Evolutionary conservation across 148 eudicot species (phyloP), one percentile per base, ranked within the genome.

Genomic region (Rhododendron mucronatum): DNA sequence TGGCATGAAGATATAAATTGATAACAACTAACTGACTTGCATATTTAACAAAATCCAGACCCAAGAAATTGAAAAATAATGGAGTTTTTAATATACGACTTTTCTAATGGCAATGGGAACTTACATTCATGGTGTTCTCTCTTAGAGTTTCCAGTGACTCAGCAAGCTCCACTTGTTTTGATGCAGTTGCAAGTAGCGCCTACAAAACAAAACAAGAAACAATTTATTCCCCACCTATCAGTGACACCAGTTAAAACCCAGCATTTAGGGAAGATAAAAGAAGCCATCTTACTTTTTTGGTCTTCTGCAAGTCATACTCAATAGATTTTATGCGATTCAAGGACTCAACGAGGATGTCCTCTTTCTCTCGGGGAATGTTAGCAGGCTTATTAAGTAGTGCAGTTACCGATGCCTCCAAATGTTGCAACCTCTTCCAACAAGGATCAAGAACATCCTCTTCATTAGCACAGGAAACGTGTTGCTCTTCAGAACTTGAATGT

Each of bases 291-390:
- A 95, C 99, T 87, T 90, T 94, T 83, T 89, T 97, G 61, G 99
- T 97, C 91, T 95, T 97, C 90, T 94, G 96, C 91, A 97, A 88
- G 93, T 97, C 99, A 84, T 91, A 86, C 89, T 97, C 99, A 73
- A 97, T 95, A 77, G 93, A 93, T 87, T 86, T 97, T 84, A 97
- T 96, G 47, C 99, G 95, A 85, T 85, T 90, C 89, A 97, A 53
- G 16, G 99, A 97, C 84, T 95, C 98, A 33, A 83, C 81, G 55
- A 97, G 93, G 57, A 95, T 93, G 41, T 90, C 95, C 53, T 97
- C 99, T 86, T 97, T 97, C 78, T 97, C 99, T 78, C 88, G 89
- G 87, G 99, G 99, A 73, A 97, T 93, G 67, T 88, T 93, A 44
- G 94, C 82, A 79, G 98, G 98, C 87, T 93, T 95, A 35, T 92